phyloP scores from a whole-genome alignment of 805 yeast genomes.

The Monosporozyma aerobia region DNA sequence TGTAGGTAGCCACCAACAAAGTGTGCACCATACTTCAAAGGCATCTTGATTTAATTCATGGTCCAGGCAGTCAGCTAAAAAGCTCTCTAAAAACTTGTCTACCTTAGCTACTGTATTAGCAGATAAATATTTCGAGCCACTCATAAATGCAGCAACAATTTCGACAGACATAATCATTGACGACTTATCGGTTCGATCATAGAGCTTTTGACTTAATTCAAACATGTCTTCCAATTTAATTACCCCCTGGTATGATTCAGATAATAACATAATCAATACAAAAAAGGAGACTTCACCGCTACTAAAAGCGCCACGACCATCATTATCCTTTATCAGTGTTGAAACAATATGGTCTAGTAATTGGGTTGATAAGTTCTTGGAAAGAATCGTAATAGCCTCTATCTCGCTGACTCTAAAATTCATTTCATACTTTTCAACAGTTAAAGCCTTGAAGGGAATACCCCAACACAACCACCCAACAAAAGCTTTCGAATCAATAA shows the following conservation, averaged over 20 bases:
- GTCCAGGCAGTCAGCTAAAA: conserved; percentile 39
- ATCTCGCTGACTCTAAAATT: conserved; percentile 36
- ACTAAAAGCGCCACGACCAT: conserved; percentile 57
- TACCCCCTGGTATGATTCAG: conserved; percentile 32
- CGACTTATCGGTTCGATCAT: conserved; percentile 63
- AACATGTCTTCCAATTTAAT: conserved; percentile 45
- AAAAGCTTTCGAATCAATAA: conserved; percentile 46
- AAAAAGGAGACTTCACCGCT: conserved; percentile 55
- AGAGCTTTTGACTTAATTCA: conserved; percentile 40
- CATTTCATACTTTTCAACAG: conserved; percentile 23
- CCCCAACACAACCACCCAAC: conserved; percentile 78
- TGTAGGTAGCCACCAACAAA: conserved; percentile 65
- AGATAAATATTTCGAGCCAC: conserved; percentile 38
- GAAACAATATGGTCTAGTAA: conserved; percentile 49
- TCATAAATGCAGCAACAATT: conserved; percentile 54
- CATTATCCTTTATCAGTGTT: conserved; percentile 57
- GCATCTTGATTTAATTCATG: conserved; percentile 68
- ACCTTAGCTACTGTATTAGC: conserved; percentile 30
- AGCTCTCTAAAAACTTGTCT: conserved; percentile 39
- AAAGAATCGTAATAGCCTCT: conserved; percentile 35
- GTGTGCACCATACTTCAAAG: conserved; percentile 62
- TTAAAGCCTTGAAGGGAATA: conserved; percentile 36
- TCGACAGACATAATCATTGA: conserved; percentile 72
- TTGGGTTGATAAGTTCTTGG: conserved; percentile 38
- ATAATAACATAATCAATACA: conserved; percentile 40